Base-by-base conservation (phyloP, 345 rosid species). In the Geranium rotundifolium region DNA sequence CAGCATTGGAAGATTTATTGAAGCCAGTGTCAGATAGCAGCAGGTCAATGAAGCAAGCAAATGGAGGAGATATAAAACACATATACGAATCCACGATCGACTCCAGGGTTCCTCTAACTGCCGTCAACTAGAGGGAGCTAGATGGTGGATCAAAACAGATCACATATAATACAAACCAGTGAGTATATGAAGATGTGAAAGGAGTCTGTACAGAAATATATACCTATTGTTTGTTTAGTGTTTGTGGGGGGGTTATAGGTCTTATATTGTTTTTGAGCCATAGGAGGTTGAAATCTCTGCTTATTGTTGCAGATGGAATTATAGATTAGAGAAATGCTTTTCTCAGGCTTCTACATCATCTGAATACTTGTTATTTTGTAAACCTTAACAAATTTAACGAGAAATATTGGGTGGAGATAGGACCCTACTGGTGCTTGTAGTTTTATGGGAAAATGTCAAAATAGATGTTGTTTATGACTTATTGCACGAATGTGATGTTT, bases 71-170 rank as follows among this genome's bases (percentile, higher is more conserved):
- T 64, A 65, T 67, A 56, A 93, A 88, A 76, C 80, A 86, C 57
- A 55, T 79, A 59, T 73, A 81, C 18, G 96, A 82, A 52, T 83
- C 93, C 17, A 27, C 79, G 57, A 77, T 81, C 65, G 99, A 90
- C 78, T 74, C 99, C 57, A 82, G 99, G 70, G 74, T 76, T 73
- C 96, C 97, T 14, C 88, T 93, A 67, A 90, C 89, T 69, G 89
- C 96, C 61, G 82, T 93, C 39, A 93, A 93, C 82, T 93, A 57
- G 77, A 64, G 71, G 27, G 27, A 23, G 27, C 27, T 23, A 23
- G 27, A 23, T 23, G 27, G 14, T 0, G 46, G 60, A 70, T 59
- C 56, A 65, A 13, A 15, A 34, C 49, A 49, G 27, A 23, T 23
- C 27, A 55, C 39, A 62, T 67, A 65, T 12, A 29, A 17, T 29